Conservation (phyloP, 345 rosid genomes). For the Corchorus capsularis region DNA sequence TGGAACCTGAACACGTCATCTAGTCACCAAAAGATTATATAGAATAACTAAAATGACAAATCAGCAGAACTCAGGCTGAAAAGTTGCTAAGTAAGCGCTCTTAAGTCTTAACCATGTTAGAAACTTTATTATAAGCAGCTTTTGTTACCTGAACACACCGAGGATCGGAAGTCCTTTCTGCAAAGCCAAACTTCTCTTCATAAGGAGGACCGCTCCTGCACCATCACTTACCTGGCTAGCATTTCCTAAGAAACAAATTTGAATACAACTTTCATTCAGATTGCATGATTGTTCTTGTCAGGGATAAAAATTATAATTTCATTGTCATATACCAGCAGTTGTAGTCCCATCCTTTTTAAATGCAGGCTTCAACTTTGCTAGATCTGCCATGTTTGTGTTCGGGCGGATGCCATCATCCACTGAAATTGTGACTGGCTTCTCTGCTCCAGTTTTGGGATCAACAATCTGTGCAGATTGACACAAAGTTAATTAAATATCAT, state of each 20-base stretch:
- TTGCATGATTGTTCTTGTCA: background rate
- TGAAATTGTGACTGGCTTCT: conserved; percentile 59
- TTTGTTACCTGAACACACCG: conserved; percentile 77
- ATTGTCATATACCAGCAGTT: conserved; percentile 71
- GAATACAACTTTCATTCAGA: conserved; percentile 17
- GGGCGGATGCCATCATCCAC: conserved; percentile 92
- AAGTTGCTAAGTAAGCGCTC: conserved; percentile 1
- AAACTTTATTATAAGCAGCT: background rate
- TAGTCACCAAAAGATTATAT: conserved; percentile 9
- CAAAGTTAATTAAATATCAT: conserved; percentile 18
- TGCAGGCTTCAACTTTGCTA: conserved; percentile 83
- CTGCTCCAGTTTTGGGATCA: conserved; percentile 80
- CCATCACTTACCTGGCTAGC: conserved; percentile 99
- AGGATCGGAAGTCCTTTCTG: conserved; percentile 91
- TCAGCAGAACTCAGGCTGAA: background rate
- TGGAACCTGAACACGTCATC: background rate
- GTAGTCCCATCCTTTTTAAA: conserved; percentile 83
- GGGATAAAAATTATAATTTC: background rate
- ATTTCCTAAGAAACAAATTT: conserved; percentile 53
- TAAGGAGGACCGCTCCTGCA: conserved; percentile 91
- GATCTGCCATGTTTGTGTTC: conserved; percentile 54
- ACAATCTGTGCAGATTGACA: conserved; percentile 50
- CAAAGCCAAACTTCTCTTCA: conserved; percentile 84
- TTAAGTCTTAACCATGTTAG: background rate
- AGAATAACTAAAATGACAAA: background rate